Evolutionary conservation across 1,284 basidiomycete species (phyloP).

Genomic region (Cutaneotrichosporon sp.): DNA sequence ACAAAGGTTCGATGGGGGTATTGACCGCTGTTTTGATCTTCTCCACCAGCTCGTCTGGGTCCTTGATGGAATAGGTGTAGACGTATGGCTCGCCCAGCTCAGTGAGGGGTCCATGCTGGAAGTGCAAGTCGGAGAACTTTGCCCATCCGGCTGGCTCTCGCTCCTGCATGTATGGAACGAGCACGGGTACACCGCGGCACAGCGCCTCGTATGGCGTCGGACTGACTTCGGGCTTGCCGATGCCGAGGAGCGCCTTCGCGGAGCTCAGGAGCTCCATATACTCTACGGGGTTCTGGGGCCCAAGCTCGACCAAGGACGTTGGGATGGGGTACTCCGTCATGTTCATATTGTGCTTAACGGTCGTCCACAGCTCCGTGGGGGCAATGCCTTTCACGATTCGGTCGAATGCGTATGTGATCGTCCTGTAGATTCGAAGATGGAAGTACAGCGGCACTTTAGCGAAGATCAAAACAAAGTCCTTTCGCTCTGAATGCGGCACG

Average conservation of each 20-base stretch:
- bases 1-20: constrained; percentile 31
- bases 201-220: constrained; percentile 32
- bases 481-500: constrained; percentile 25
- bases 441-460: constrained; percentile 26
- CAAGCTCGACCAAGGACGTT: constrained; percentile 27
- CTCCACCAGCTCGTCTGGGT: constrained; percentile 24
- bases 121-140: background rate
- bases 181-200: constrained; percentile 41
- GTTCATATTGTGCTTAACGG: constrained; percentile 23
- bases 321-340: constrained; percentile 29
- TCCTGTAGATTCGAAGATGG: constrained; percentile 12
- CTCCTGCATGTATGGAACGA: constrained; percentile 33
- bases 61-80: constrained; percentile 31
- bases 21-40: constrained; percentile 25
- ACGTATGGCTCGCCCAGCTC: constrained; percentile 41
- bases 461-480: constrained; percentile 34
- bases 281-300: constrained; percentile 19
- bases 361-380: constrained; percentile 29
- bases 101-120: constrained; percentile 41
- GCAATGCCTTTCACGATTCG: background rate
- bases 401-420: constrained; percentile 5
- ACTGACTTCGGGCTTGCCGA: constrained; percentile 37
- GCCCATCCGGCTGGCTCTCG: background rate
- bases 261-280: constrained; percentile 34
- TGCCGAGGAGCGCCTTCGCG: constrained; percentile 38